Conservation (phyloP, 2,329 filamentous ascomycete genomes). For the Alternaria alternata region DNA sequence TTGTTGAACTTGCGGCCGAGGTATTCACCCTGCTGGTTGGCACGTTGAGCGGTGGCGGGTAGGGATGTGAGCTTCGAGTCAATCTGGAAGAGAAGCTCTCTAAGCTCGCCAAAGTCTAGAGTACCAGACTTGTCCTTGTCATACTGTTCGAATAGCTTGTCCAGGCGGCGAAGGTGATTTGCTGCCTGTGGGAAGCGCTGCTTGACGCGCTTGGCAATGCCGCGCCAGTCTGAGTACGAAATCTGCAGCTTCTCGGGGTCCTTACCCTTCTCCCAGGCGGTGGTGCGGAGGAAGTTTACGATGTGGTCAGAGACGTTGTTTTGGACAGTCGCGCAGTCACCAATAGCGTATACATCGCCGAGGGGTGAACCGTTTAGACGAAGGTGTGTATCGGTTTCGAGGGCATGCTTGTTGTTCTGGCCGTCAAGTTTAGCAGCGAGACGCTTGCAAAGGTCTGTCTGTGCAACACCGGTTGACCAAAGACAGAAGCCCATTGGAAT, state of each 20-base stretch:
- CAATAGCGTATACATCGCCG: constrained; percentile 95
- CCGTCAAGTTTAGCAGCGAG: constrained; percentile 77
- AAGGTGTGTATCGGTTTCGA: constrained; percentile 94
- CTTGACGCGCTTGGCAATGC: constrained; percentile 82
- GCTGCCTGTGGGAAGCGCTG: constrained; percentile 90
- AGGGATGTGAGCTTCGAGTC: constrained; percentile 94
- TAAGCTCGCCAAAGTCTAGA: constrained; percentile 90
- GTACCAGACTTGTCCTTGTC: constrained; percentile 94
- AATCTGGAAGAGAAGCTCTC: constrained; percentile 88
- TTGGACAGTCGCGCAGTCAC: constrained; percentile 95
- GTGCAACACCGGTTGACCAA: constrained; percentile 95
- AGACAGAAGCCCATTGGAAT: constrained; percentile 95
- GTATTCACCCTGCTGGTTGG: constrained; percentile 94
- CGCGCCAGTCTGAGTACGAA: constrained; percentile 86
- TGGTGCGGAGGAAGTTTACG: constrained; percentile 83
- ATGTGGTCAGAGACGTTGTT: constrained; percentile 96
- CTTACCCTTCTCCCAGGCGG: constrained; percentile 90
- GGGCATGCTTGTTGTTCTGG: constrained; percentile 88
- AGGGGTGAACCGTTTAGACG: constrained; percentile 87
- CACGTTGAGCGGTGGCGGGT: constrained; percentile 93
- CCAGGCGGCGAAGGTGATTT: constrained; percentile 84
- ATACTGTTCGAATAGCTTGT: constrained; percentile 89
- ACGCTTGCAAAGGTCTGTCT: constrained; percentile 79
- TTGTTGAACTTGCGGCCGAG: constrained; percentile 94
- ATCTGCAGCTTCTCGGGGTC: constrained; percentile 89